Conservation (phyloP, 345 rosid species). For the Eucalyptus melliodora region DNA sequence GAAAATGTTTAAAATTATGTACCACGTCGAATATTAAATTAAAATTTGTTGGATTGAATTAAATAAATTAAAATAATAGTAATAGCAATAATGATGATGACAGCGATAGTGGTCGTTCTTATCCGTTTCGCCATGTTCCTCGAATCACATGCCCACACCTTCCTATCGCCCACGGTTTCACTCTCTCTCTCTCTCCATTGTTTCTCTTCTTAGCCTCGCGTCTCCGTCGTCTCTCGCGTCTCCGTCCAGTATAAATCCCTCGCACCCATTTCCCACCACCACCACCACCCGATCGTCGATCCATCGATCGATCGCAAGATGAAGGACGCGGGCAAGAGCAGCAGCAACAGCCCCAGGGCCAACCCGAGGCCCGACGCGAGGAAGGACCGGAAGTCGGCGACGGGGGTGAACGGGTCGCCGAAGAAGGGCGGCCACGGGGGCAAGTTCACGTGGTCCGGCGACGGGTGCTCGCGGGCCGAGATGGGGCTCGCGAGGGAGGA, state of each 20-base stretch:
- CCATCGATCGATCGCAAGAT: neutral
- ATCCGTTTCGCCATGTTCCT: neutral
- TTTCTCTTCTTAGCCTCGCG: neutral
- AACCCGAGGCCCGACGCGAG: conserved; percentile 10
- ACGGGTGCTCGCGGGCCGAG: conserved; percentile 29
- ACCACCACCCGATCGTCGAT: too few relatives aligned
- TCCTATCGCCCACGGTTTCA: neutral
- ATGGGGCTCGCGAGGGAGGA: conserved; percentile 16
- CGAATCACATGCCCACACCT: neutral
- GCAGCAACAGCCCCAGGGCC: neutral
- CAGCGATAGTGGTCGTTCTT: neutral
- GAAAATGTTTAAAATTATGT: neutral
- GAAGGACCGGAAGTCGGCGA: conserved; percentile 46
- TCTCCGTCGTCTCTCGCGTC: neutral
- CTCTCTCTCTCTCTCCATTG: neutral
- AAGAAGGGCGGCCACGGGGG: conserved; percentile 73
- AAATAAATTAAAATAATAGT: neutral
- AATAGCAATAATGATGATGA: neutral
- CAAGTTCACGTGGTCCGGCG: conserved; percentile 63
- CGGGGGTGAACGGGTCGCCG: conserved; percentile 54
- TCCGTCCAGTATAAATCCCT: neutral
- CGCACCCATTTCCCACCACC: neutral
- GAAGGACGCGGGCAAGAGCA: conserved; percentile 25
- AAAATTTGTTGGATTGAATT: neutral
- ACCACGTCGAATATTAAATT: fast-evolving